Evolutionary conservation across 768 basidiomycete species (phyloP), one percentile per base, ranked within the genome.

Genomic region (Rhodosporidiobolus sp.): DNA sequence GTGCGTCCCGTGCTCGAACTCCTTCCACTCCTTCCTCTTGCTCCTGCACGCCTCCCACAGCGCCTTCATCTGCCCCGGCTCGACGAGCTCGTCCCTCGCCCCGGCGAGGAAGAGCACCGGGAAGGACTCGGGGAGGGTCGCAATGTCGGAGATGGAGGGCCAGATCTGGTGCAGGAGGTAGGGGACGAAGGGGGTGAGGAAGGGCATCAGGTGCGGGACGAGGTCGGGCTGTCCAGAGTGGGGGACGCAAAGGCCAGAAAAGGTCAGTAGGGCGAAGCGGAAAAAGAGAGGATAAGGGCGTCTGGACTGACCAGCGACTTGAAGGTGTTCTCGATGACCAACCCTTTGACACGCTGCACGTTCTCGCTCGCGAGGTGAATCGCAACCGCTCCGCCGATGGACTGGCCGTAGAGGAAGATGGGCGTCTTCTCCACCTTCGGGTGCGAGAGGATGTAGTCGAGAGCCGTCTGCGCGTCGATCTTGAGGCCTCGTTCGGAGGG

Each of bases 291-390:
- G 30, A n/a, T n/a, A n/a, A n/a, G n/a, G n/a, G n/a, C n/a, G n/a
- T n/a, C n/a, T n/a, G n/a, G n/a, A 70, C 80, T 50, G 60, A 79
- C 79, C 38, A 97, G 85, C 53, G 90, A 92, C 46, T 89, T 87
- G 81, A 96, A 96, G 0, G 94, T 95, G 80, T 96, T 98, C 83
- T 97, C 94, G 69, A 97, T 84, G 67, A 97, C 86, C 24, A 96
- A 84, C 1, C 89, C 94, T 26, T 83, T 68, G 67, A 95, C 87
- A 77, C 88, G 86, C 28, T 85, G 81, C 1, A 89, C 86, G 79
- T 94, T 94, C 38, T 85, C 84, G 72, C 88, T 88, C 0, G 91
- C 90, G 28, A 95, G 88, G 81, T 94, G 89, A 58, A 97, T 90
- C 20, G 90, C 86, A 8, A 97, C 94, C 0, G 94, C 94, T 45